phyloP scores from a whole-genome alignment of 2,329 filamentous ascomycete genomes.

The Pyricularia grisea region DNA sequence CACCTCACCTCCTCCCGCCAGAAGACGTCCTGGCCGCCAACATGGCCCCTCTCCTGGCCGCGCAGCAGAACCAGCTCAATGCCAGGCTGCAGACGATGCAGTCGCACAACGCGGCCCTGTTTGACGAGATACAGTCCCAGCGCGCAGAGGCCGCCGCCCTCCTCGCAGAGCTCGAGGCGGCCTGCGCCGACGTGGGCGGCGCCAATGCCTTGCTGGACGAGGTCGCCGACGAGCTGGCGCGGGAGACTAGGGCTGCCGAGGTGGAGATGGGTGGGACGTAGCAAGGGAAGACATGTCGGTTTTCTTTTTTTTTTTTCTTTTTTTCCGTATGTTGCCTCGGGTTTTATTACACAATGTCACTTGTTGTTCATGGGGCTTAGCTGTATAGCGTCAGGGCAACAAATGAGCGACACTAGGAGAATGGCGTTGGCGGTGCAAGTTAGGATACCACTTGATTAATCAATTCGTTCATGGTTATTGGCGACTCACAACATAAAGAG shows the following conservation, averaged over 20 bases:
- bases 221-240: slow-evolving; percentile 37
- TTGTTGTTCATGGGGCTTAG: neutral
- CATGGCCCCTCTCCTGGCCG: slow-evolving; percentile 39
- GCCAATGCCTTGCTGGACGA: slow-evolving; percentile 38
- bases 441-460: neutral
- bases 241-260: slow-evolving; percentile 37
- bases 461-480: neutral
- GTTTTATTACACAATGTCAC: too few species aligned
- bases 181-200: slow-evolving; percentile 43
- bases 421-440: neutral
- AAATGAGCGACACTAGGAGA: neutral
- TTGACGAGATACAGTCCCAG: slow-evolving; percentile 41
- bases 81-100: slow-evolving; percentile 47
- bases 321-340: too few species aligned
- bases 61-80: slow-evolving; percentile 47
- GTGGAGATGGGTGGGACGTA: slow-evolving; percentile 23
- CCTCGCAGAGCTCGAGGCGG: slow-evolving; percentile 37
- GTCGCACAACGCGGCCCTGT: slow-evolving; percentile 44
- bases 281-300: too few species aligned
- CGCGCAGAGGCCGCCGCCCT: slow-evolving; percentile 44
- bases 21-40: slow-evolving; percentile 43
- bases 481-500: neutral
- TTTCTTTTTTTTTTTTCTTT: too few species aligned
- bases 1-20: slow-evolving; percentile 46
- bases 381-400: neutral